Evolutionary conservation across 768 basidiomycete genomes (phyloP), one percentile per base, ranked within the genome.

Genomic region (Obba rivulosa): DNA sequence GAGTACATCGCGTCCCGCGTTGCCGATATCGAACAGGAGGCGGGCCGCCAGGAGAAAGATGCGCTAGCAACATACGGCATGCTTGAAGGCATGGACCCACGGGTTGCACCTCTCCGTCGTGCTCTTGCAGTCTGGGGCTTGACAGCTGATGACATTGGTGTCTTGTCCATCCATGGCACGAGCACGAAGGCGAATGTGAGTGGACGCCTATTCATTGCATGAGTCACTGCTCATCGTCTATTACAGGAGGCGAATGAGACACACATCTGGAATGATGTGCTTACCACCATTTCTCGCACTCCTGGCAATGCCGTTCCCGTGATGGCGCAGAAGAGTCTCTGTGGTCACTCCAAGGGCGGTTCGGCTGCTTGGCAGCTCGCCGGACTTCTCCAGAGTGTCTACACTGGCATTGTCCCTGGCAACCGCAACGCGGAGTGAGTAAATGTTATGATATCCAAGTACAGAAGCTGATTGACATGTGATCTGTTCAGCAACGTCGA

Each of bases 291-390:
- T 55, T 81, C 82, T 35, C 91, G 96, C 53, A 90, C 92, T 7
- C 81, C 84, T 34, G 95, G 96, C 46, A 98, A 98, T 66, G 93
- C 94, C n/a, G 85, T 95, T 41, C 96, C 96, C 4, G 83, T 96
- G 61, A 87, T 98, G 67, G 92, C 96, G 2, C 96, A 98, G 69
- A 99, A 99, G 79, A 92, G 87, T 66, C 76, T 99, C 43, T 86
- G 95, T 24, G 96, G 96, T 52, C 95, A 99, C 64, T 85, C 95
- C 10, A 99, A 99, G 76, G 96, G 96, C 66, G 96, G 95, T 52
- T 91, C 96, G n/a, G 95, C 95, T 46, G 89, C 93, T 2, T 97
- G 93, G 95, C 91, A 93, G 70, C 81, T 96, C 77, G 85, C 83
- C 59, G 96, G 96, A 57, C 75, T 98, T 47, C 68, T 92, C 46